These are phyloP conservation scores for Ampelomyces quisqualis DNA, from an alignment of 2,329 filamentous ascomycete species.

Conservation along the genomic window DNA sequence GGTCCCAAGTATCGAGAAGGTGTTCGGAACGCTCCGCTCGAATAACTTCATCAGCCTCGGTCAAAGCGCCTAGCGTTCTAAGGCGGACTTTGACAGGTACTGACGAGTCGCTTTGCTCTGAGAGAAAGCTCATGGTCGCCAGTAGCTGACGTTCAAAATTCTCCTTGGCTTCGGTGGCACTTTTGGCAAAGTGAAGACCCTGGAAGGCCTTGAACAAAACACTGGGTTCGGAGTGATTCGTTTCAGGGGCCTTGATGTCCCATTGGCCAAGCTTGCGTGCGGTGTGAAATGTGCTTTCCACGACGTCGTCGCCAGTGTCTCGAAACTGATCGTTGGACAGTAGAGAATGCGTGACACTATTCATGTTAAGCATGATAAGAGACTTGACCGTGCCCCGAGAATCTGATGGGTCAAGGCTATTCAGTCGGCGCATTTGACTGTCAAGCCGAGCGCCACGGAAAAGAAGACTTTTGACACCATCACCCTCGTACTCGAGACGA, in stretches of 20 bases:
- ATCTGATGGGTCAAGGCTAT: slow-evolving; percentile 59
- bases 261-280: slow-evolving; percentile 85
- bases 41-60: slow-evolving; percentile 79
- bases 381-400: slow-evolving; percentile 72
- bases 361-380: slow-evolving; percentile 76
- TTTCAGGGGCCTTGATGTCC: slow-evolving; percentile 76
- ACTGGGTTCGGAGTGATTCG: slow-evolving; percentile 63
- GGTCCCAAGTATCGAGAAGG: slow-evolving; percentile 61
- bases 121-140: slow-evolving; percentile 46
- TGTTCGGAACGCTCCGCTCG: slow-evolving; percentile 61
- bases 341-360: slow-evolving; percentile 80
- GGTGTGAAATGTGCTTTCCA: slow-evolving; percentile 74
- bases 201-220: slow-evolving; percentile 81
- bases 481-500: slow-evolving; percentile 83
- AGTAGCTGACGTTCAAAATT: slow-evolving; percentile 64
- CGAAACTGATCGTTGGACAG: slow-evolving; percentile 66
- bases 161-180: slow-evolving; percentile 54
- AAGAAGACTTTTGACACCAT: slow-evolving; percentile 81
- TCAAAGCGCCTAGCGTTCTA: slow-evolving; percentile 64
- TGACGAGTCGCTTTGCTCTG: slow-evolving; percentile 27
- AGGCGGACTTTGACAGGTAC: slow-evolving; percentile 28
- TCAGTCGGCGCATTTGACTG: slow-evolving; percentile 68
- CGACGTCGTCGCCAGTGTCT: slow-evolving; percentile 58
- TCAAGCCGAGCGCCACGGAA: slow-evolving; percentile 92
- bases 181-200: slow-evolving; percentile 67